Evolutionary conservation across 1,284 basidiomycete genomes (phyloP).

Genomic region (Trametes polyzona): DNA sequence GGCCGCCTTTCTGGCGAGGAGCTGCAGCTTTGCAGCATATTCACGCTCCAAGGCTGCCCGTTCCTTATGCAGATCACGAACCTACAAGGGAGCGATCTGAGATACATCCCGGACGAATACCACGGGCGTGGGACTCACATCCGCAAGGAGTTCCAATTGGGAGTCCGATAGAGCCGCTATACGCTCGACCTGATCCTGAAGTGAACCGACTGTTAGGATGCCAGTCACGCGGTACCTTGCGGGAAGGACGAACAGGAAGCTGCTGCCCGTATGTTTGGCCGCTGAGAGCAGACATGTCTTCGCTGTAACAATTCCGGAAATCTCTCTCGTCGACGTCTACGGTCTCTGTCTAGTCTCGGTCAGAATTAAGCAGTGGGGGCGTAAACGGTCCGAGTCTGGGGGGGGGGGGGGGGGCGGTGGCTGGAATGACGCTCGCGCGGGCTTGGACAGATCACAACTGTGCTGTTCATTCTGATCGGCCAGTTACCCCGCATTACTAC

Average conservation of each 20-base stretch:
- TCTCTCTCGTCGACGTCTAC: neutral
- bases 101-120: neutral
- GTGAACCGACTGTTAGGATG: slow-evolving; percentile 6
- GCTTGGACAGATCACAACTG: slow-evolving; percentile 2
- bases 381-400: too few relatives aligned
- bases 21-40: slow-evolving; percentile 71
- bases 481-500: neutral
- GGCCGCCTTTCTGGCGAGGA: slow-evolving; percentile 63
- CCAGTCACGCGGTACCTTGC: slow-evolving; percentile 9
- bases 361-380: neutral
- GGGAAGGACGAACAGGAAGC: slow-evolving; percentile 31
- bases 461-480: slow-evolving; percentile 12
- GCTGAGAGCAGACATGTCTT: slow-evolving; percentile 15
- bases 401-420: neutral
- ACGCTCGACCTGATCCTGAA: slow-evolving; percentile 45
- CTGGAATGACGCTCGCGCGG: neutral
- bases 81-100: slow-evolving; percentile 41
- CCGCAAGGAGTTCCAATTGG: slow-evolving; percentile 65
- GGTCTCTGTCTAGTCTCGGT: neutral
- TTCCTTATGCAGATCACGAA: slow-evolving; percentile 72
- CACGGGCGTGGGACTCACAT: slow-evolving; percentile 47
- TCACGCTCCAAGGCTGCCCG: slow-evolving; percentile 72
- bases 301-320: neutral
- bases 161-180: slow-evolving; percentile 53
- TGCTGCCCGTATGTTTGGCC: slow-evolving; percentile 34